These are phyloP conservation scores for Pleurotus pulmonarius DNA, from an alignment of 768 basidiomycete species.

Conservation along the genomic window DNA sequence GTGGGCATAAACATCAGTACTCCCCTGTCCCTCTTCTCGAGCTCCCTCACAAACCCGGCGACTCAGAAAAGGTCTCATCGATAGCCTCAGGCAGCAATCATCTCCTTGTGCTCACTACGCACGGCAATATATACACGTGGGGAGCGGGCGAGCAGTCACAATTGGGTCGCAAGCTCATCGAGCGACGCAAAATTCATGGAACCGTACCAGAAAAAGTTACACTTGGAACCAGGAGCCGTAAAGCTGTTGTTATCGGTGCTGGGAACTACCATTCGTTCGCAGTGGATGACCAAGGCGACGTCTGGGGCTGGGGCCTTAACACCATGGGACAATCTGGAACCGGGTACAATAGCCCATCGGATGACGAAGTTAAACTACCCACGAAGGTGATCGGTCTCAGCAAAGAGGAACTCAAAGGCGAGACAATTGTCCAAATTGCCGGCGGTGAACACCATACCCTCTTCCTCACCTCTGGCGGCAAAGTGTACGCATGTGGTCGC, in stretches of 20 bases:
- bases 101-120: slow-evolving; percentile 82
- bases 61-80: slow-evolving; percentile 66
- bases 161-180: slow-evolving; percentile 86
- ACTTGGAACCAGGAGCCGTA: slow-evolving; percentile 62
- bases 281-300: slow-evolving; percentile 74
- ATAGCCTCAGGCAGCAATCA: slow-evolving; percentile 87
- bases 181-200: slow-evolving; percentile 84
- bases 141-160: slow-evolving; percentile 90
- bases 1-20: slow-evolving; percentile 63
- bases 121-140: slow-evolving; percentile 85
- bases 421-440: slow-evolving; percentile 64
- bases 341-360: slow-evolving; percentile 39
- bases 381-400: slow-evolving; percentile 61
- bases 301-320: slow-evolving; percentile 97
- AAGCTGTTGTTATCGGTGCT: slow-evolving; percentile 65
- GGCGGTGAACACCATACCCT: slow-evolving; percentile 90
- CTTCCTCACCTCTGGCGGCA: slow-evolving; percentile 81
- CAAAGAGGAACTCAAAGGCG: slow-evolving; percentile 56
- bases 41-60: slow-evolving; percentile 56
- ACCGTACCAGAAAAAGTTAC: slow-evolving; percentile 85
- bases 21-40: slow-evolving; percentile 58
- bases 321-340: slow-evolving; percentile 83
- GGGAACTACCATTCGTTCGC: slow-evolving; percentile 90
- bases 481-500: slow-evolving; percentile 85
- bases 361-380: slow-evolving; percentile 57